phyloP scores from a whole-genome alignment of 441 rosid species.

The Capsella rubella region DNA sequence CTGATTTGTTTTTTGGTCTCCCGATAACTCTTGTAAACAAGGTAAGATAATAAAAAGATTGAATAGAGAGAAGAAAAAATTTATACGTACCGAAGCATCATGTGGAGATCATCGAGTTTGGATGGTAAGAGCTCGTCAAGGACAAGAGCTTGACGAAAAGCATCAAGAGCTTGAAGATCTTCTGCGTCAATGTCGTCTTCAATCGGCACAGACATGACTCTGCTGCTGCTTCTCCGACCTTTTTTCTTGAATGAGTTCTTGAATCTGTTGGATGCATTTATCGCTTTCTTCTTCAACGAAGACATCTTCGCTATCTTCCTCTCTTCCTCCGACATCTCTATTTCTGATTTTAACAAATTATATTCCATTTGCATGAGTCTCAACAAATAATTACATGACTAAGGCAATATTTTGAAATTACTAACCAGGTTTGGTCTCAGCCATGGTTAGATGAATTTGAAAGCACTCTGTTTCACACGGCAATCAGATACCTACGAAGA shows the following conservation, averaged over 20 bases:
- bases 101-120: slow-evolving; percentile 63
- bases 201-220: slow-evolving; percentile 55
- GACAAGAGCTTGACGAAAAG: slow-evolving; percentile 65
- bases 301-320: slow-evolving; percentile 61
- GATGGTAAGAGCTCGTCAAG: slow-evolving; percentile 67
- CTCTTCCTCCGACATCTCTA: slow-evolving; percentile 63
- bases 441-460: slow-evolving; percentile 46
- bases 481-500: slow-evolving; percentile 32
- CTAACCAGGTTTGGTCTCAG: slow-evolving; percentile 48
- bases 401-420: not conserved
- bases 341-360: slow-evolving; percentile 40
- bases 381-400: not conserved
- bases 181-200: slow-evolving; percentile 63
- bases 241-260: slow-evolving; percentile 64
- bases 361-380: not conserved
- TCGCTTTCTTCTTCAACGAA: slow-evolving; percentile 72
- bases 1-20: slow-evolving; percentile 5
- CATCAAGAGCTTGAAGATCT: slow-evolving; percentile 60
- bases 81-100: slow-evolving; percentile 58
- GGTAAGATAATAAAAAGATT: slow-evolving; percentile 21
- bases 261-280: slow-evolving; percentile 68
- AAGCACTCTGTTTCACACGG: slow-evolving; percentile 38
- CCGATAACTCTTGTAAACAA: not conserved
- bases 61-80: not conserved
- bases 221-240: slow-evolving; percentile 58